Conservation (phyloP, 768 basidiomycete species). For the Psilocybe subaeruginosa region DNA sequence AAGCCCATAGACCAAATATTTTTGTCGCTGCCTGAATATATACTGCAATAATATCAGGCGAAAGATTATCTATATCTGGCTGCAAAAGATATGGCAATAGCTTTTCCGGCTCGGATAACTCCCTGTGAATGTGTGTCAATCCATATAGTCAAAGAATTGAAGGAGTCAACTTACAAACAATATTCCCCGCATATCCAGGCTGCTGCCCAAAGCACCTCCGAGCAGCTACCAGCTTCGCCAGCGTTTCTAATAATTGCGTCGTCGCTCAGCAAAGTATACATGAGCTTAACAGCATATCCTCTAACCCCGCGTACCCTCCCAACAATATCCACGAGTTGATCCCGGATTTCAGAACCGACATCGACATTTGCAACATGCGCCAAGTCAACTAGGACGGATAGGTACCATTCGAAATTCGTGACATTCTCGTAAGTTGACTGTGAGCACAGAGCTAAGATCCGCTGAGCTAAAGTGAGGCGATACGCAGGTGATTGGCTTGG, state of each 20-base stretch:
- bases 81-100: constrained; percentile 72
- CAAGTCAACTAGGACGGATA: constrained; percentile 92
- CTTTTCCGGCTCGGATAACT: constrained; percentile 78
- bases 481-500: constrained; percentile 83
- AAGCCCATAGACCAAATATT: constrained; percentile 85
- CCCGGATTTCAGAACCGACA: constrained; percentile 76
- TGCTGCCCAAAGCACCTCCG: constrained; percentile 90
- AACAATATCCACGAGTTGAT: constrained; percentile 86
- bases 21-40: constrained; percentile 86
- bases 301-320: constrained; percentile 79
- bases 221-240: constrained; percentile 71
- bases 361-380: constrained; percentile 85
- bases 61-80: constrained; percentile 54
- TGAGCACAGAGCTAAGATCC: constrained; percentile 87
- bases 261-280: constrained; percentile 82
- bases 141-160: constrained; percentile 3
- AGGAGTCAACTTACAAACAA: constrained; percentile 63
- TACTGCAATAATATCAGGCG: constrained; percentile 69
- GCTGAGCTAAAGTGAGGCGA: constrained; percentile 78
- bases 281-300: constrained; percentile 79
- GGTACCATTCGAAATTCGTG: constrained; percentile 95
- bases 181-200: constrained; percentile 98
- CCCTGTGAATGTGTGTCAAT: constrained; percentile 43
- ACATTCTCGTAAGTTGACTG: constrained; percentile 85
- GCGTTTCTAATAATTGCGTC: constrained; percentile 72